Evolutionary conservation across 306 rosid species (phyloP), one percentile per base, ranked within the genome.

Genomic region (Acmispon strigosus): DNA sequence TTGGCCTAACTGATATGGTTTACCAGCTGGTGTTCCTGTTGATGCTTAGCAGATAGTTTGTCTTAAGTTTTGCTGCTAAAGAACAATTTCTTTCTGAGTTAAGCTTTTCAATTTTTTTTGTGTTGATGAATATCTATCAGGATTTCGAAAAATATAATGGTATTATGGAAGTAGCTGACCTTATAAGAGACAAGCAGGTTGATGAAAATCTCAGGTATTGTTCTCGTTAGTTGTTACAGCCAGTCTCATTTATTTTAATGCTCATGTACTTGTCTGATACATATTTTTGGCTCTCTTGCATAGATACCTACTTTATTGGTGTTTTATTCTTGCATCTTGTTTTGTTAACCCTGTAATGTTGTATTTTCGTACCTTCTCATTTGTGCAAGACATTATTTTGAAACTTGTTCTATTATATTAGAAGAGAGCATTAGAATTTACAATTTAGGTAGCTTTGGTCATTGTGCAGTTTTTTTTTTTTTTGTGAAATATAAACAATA

Each of bases 201-300:
- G 98, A 93, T 73, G 97, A 93, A 59, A 90, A 87, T 80, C 97
- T 93, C 78, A 90, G 98, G 98, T 93, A 76, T 72, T 61, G 52
- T 57, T 37, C 5, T 50, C 2, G 11, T 7, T 39, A 39, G 43
- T 39, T 66, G 45, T 15, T 16, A 71, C 53, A 32, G 44, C 47
- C 48, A 45, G 58, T 16, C 14, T 67, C 70, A 12, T 53, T 68
- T 36, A 52, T 66, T 53, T 69, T 47, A 29, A 14, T 13, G 48
- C 59, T 32, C 56, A 9, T 49, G 41, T 42, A 17, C 22, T 39
- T 54, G 20, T 70, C 49, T 36, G 27, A 13, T 19, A 10, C 14
- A 22, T 20, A 75, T 42, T 72, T 53, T 16, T 42, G 52, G 16
- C 29, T 6, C 76, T 66, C 70, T 22, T 68, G 14, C 19, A 64